phyloP scores from a whole-genome alignment of 1,284 basidiomycete species.

The Coniferiporia sulphurascens region DNA sequence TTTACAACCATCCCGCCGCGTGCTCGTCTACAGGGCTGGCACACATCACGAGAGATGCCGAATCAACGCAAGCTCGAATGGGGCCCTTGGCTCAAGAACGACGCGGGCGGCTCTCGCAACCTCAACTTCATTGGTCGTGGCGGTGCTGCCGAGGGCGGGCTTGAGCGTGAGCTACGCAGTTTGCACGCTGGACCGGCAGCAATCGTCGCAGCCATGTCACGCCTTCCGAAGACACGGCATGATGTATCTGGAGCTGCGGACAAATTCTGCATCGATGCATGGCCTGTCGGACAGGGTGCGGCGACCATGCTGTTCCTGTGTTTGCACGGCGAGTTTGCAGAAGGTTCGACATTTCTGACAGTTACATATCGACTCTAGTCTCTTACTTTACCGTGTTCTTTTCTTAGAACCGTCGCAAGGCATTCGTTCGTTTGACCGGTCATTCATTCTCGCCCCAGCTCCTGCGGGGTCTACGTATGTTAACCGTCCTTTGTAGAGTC shows the following conservation, averaged over 20 bases:
- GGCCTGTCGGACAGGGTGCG: conserved; percentile 66
- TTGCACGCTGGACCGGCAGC: conserved; percentile 72
- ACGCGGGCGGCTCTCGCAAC: conserved; percentile 68
- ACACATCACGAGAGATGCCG: conserved; percentile 57
- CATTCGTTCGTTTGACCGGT: conserved; percentile 89
- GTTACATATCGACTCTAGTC: background rate
- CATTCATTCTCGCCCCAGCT: conserved; percentile 83
- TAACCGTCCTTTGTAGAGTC: conserved; percentile 3
- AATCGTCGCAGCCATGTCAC: conserved; percentile 55
- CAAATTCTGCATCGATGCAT: conserved; percentile 89
- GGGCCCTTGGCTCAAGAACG: conserved; percentile 59
- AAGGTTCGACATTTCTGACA: conserved; percentile 47
- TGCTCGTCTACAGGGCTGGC: conserved; percentile 61
- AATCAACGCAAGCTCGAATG: conserved; percentile 80
- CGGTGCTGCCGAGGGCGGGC: conserved; percentile 33
- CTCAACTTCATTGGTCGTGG: conserved; percentile 50
- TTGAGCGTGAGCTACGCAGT: conserved; percentile 61
- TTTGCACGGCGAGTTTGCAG: conserved; percentile 89
- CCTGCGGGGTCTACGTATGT: conserved; percentile 76
- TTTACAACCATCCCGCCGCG: conserved; percentile 79
- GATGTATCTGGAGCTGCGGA: conserved; percentile 65
- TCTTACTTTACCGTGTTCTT: conserved; percentile 16
- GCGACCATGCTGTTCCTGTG: conserved; percentile 69
- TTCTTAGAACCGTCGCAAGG: conserved; percentile 52
- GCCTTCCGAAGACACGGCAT: conserved; percentile 78